phyloP scores from a whole-genome alignment of 202 grass and related monocot genomes.

The Musa balbisiana region DNA sequence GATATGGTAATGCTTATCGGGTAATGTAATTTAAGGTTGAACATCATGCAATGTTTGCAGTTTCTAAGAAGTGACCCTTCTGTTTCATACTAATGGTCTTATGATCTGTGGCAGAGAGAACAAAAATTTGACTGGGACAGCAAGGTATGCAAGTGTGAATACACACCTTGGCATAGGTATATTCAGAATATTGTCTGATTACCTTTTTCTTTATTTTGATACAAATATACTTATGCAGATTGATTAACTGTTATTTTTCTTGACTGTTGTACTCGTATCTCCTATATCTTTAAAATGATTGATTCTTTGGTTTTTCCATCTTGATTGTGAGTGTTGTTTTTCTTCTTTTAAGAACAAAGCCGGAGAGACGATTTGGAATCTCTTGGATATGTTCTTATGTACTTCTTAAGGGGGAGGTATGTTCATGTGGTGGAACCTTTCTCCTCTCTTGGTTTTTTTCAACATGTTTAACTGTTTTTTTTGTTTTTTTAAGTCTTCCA shows the following conservation, averaged over 20 bases:
- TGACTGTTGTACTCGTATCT: conserved; percentile 17
- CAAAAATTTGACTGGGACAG: conserved; percentile 82
- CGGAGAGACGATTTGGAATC: conserved; percentile 25
- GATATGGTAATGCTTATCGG: not conserved
- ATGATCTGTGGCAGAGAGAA: conserved; percentile 45
- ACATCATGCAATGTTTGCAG: not conserved
- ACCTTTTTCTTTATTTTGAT: not conserved
- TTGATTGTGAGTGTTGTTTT: not conserved
- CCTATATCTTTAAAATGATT: conserved; percentile 2
- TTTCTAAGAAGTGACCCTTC: not conserved
- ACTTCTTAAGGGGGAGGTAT: conserved; percentile 24
- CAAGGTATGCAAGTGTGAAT: conserved; percentile 85
- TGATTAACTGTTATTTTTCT: conserved; percentile 8
- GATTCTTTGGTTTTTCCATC: not conserved
- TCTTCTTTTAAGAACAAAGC: conserved; percentile 22
- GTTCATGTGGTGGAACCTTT: not conserved
- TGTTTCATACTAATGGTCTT: conserved; percentile 15
- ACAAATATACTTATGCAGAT: not conserved
- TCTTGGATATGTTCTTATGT: conserved; percentile 26
- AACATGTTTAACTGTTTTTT: not conserved
- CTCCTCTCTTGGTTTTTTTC: not conserved
- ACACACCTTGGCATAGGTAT: conserved; percentile 94
- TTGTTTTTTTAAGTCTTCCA: conserved; percentile 11
- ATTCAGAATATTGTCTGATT: conserved; percentile 8
- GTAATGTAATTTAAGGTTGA: not conserved